Evolutionary conservation across 73 alveolate species (phyloP).

Genomic region (Tetrahymena elliotti): DNA sequence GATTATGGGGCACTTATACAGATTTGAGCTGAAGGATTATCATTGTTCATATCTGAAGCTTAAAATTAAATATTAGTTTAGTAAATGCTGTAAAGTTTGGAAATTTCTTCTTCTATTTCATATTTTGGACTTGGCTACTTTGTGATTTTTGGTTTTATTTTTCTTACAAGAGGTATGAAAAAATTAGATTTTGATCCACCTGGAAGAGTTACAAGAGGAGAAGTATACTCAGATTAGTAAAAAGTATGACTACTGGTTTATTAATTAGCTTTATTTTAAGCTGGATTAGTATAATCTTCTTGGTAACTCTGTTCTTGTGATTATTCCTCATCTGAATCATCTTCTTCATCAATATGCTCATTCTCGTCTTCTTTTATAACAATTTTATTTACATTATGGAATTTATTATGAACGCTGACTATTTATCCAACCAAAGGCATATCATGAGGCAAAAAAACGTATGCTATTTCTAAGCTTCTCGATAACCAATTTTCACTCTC

Average conservation of each 20-base stretch:
- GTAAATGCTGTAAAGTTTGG: background rate
- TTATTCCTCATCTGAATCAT: background rate
- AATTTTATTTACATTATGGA: background rate
- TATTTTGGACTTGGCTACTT: background rate
- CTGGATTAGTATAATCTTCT: background rate
- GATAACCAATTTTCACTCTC: slow-evolving; percentile 37
- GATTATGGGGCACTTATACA: background rate
- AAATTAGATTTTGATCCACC: background rate
- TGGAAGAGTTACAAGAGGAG: background rate
- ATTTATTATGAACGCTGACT: slow-evolving; percentile 27
- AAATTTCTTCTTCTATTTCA: background rate
- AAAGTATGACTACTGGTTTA: background rate
- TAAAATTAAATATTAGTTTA: background rate
- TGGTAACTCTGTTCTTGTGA: background rate
- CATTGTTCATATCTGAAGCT: background rate
- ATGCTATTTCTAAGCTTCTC: slow-evolving; percentile 26
- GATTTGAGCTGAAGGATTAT: background rate
- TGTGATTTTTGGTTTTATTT: background rate
- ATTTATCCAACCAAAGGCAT: slow-evolving; percentile 12
- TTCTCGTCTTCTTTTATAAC: background rate
- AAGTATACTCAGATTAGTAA: background rate
- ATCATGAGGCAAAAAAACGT: slow-evolving; percentile 26
- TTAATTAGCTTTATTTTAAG: background rate
- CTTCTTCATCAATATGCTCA: background rate
- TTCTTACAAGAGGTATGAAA: background rate